A percentile compares a stretch with the other conserved stretches of the same genome.
These are phyloP conservation scores for Helotiales sp. DNA, from an alignment of 2,329 filamentous ascomycete genomes.

Conservation along the genomic window DNA sequence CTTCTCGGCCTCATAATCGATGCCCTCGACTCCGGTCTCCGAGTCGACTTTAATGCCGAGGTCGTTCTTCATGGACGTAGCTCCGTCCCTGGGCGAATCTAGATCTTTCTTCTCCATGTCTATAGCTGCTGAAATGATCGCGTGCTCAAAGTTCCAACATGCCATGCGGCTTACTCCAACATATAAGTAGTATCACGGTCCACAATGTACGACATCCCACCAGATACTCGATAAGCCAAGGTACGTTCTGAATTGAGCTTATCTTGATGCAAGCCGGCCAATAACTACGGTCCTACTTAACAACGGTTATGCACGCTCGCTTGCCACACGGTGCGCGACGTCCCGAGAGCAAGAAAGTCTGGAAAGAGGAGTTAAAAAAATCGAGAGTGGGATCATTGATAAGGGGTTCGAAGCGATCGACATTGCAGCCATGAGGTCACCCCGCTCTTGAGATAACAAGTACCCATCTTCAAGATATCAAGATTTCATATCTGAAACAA, in stretches of 20 bases:
- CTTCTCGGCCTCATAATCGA: neutral
- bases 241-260: too few relatives aligned
- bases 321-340: too few relatives aligned
- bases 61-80: neutral
- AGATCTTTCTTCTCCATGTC: neutral
- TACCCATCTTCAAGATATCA: neutral
- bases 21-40: neutral
- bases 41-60: neutral
- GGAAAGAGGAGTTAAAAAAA: neutral
- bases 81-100: neutral
- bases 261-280: neutral
- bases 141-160: neutral
- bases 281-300: neutral
- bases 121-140: neutral
- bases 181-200: neutral
- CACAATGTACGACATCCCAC: neutral
- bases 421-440: neutral
- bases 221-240: neutral
- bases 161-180: neutral
- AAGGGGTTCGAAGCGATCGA: neutral
- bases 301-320: neutral
- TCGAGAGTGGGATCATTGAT: neutral
- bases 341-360: neutral
- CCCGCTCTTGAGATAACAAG: neutral
- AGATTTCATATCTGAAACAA: neutral